Evolutionary conservation across 495 filamentous ascomycete species (phyloP), one percentile per base, ranked within the genome.

Genomic region (Talaromyces proteolyticus): DNA sequence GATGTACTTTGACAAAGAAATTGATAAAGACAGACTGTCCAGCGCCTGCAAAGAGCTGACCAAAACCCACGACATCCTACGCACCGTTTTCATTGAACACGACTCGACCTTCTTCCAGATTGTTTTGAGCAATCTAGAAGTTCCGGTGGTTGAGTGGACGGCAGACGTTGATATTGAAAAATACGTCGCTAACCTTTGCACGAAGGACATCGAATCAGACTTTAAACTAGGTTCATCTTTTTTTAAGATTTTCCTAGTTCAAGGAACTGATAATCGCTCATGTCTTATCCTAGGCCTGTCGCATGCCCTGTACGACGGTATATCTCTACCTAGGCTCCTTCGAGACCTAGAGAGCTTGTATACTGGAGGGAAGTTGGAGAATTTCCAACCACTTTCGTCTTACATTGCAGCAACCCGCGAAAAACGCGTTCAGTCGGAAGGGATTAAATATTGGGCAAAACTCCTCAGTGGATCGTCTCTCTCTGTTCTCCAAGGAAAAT

Each of bases 271-370:
- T n/a, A 57, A 63, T 4, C 52, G 66, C 20, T 66, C 71, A 47
- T 73, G 66, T 17, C 76, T 87, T 7, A 54, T 73, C 18, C 63
- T 87, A 46, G 66, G 80, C 1, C 70, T 87, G 0, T 86, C 82
- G 0, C 84, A 87, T 55, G 80, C 84, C 1, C 82, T 83, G 43
- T 87, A 87, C 57, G 84, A 87, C 50, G 84, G 80, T 22, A 70
- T 85, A 3, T 86, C 75, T 40, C 73, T 88, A 1, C 80, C 83
- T 2, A 64, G 63, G 6, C 62, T 86, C 0, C 70, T 85, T 6
- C 54, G 65, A 14, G 74, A 82, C 11, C 61, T 78, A 6, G 62
- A 73, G 24, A 61, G 58, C 0, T 52, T 71, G 2, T 83, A 80
- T 62, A 47, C 52, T 2, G 68, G 69, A 21, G 42, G 57, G 3